These are phyloP conservation scores for Pseudocercospora fijiensis DNA, from an alignment of 2,329 filamentous ascomycete genomes.

Conservation along the genomic window DNA sequence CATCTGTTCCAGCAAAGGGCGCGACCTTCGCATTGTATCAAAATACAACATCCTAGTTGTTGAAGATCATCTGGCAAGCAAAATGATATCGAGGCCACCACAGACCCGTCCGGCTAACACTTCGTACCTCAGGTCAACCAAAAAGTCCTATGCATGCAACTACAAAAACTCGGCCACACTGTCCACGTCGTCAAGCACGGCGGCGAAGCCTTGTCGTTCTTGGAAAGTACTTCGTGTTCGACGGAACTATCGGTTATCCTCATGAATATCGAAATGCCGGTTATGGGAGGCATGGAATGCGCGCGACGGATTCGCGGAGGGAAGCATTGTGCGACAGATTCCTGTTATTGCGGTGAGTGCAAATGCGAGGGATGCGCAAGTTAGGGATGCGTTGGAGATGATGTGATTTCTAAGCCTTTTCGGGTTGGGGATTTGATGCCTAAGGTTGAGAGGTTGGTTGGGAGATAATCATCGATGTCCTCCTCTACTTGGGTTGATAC, in stretches of 20 bases:
- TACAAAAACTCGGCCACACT: constrained; percentile 39
- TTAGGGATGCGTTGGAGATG: constrained; percentile 67
- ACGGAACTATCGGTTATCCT: constrained; percentile 11
- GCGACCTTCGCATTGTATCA: constrained; percentile 64
- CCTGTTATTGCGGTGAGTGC: constrained; percentile 76
- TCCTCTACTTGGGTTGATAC: not conserved
- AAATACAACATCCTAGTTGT: constrained; percentile 28
- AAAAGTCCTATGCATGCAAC: constrained; percentile 43
- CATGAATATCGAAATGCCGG: constrained; percentile 79
- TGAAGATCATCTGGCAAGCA: constrained; percentile 40
- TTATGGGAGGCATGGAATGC: constrained; percentile 76
- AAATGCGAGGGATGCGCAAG: constrained; percentile 71
- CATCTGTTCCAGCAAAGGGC: constrained; percentile 57
- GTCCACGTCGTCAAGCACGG: constrained; percentile 44
- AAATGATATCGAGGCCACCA: not conserved
- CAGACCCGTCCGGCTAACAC: not conserved
- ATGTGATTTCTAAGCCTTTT: constrained; percentile 71
- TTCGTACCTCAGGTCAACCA: constrained; percentile 36
- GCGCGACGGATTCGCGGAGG: constrained; percentile 63
- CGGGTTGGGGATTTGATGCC: constrained; percentile 26
- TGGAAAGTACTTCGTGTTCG: constrained; percentile 30
- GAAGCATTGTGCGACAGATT: constrained; percentile 61
- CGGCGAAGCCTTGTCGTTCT: constrained; percentile 39
- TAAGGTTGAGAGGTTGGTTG: constrained; percentile 25
- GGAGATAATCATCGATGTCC: not conserved